Evolutionary conservation across 768 basidiomycete genomes (phyloP), one percentile per base, ranked within the genome.

Genomic region (Lentinus brumalis): DNA sequence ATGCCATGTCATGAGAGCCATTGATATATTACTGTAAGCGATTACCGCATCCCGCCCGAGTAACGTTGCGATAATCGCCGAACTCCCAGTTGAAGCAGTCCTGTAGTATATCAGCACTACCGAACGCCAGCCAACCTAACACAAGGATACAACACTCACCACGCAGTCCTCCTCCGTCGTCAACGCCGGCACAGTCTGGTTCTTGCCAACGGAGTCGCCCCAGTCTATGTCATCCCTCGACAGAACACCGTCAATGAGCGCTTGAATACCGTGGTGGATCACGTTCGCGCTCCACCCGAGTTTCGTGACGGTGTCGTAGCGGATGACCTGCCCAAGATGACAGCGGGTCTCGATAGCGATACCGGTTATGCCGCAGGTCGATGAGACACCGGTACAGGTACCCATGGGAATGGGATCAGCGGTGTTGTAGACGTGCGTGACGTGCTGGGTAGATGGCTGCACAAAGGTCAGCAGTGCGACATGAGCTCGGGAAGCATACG

Each of bases 361-460:
- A 0, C 96, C 96, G 0, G 78, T 93, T 38, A 92, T 81, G 15
- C 88, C 85, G 72, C 96, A 99, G 0, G 83, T 74, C 0, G 91
- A 95, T 9, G 82, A 77, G 1, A 90, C 78, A 12, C 93, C 94
- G 12, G 78, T 94, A 69, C 93, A 95, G 0, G 81, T 81, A 1
- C 91, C 92, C 84, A 91, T 91, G 3, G 96, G 84, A 39, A 98
- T 92, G 0, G 96, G 96, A 79, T 98, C 96, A 21, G 89, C 96
- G 1, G 91, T 98, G 70, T 98, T 90, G 69, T 91, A 96, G 8
- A 98, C 80, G 68, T 98, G 94, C 0, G 89, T 94, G 44, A 96
- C 79, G 63, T 92, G 90, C 3, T 86, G 83, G 0, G 80, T 80
- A 1, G 87, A 86, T 0, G 88, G 89, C 88, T 91, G 66, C 16